phyloP scores from a whole-genome alignment of 179 eudicot species.

The Silene noctiflora region DNA sequence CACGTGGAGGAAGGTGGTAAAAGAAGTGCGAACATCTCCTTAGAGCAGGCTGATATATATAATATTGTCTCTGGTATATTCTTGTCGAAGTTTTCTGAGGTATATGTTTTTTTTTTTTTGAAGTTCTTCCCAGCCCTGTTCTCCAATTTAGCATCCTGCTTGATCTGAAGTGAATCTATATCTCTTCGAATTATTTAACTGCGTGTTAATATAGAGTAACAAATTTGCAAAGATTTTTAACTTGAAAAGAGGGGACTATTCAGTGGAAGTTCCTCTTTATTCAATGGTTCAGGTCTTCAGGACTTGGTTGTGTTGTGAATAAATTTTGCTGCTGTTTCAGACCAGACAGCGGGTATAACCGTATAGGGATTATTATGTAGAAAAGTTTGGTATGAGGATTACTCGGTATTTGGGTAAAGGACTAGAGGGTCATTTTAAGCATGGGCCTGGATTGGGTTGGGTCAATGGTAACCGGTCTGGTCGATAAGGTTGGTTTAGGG shows the following conservation, averaged over 20 bases:
- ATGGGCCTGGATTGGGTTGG: too few relatives aligned
- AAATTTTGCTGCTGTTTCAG: too few relatives aligned
- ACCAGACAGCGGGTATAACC: too few relatives aligned
- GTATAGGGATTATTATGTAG: too few relatives aligned
- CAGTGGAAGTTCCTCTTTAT: too few relatives aligned
- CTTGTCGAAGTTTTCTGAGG: constrained; percentile 59
- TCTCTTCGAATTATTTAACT: background rate
- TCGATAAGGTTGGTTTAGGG: too few relatives aligned
- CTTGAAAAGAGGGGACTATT: background rate
- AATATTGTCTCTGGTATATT: constrained; percentile 46
- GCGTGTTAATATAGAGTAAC: background rate
- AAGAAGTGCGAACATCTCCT: constrained; percentile 16
- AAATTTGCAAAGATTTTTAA: background rate
- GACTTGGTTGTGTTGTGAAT: too few relatives aligned
- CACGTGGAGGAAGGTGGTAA: constrained; percentile 22
- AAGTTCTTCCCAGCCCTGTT: background rate
- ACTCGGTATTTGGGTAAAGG: too few relatives aligned
- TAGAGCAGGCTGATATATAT: constrained; percentile 50
- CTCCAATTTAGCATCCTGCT: background rate
- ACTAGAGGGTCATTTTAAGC: too few relatives aligned
- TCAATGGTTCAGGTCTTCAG: too few relatives aligned
- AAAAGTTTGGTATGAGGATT: too few relatives aligned
- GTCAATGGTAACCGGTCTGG: too few relatives aligned
- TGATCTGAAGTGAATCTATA: background rate
- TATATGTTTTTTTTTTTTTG: constrained; percentile 17